Base-by-base conservation (phyloP, 768 basidiomycete genomes). In the Pisolithus tinctorius region DNA sequence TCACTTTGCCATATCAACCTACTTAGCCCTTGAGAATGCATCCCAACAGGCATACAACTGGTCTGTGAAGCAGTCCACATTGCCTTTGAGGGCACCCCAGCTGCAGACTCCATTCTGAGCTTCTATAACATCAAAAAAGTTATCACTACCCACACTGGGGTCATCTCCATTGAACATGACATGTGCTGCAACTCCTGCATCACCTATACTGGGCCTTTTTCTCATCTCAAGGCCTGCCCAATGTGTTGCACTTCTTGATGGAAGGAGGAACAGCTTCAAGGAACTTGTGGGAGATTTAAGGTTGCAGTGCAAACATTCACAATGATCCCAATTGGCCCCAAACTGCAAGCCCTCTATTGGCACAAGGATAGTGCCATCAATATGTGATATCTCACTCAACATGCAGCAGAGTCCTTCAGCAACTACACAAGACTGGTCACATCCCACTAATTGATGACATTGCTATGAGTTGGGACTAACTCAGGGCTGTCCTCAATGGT, bases 301-400 rank as follows among this genome's bases (percentile, higher is more conserved):
- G 49, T 50, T 7, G 40, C 57, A 1, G 36, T 26, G 6, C 47
- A 46, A 14, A 14, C 39, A 2, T 60, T 60, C 41, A 30, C 34
- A 17, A 62, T 55, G 8, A 52, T 58, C 20, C 60, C 60, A 11
- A 25, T 62, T n/a, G 60, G 57, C 14, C 60, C 57, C 1, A 55
- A 58, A 50, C 29, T 59, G 11, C 74, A 76, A 51, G 74, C 74
- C 0, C 57, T 72, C 6, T 63, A 66, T 17, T 57, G 65, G 0
- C 20, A 44, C 25, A 39, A 38, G 4, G 31, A 52, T 11, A 31
- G 14, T 17, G 49, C 50, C 10, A 7, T 20, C 6, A 11, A 52
- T 14, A 43, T 55, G 41, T 6, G 23, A 20, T 52, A 55, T 31
- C 36, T 54, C 7, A 25, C 13, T 9, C 40, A 52, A 26, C 42